phyloP scores from a whole-genome alignment of 2,329 filamentous ascomycete species.

The Emergomyces pasteurianus region DNA sequence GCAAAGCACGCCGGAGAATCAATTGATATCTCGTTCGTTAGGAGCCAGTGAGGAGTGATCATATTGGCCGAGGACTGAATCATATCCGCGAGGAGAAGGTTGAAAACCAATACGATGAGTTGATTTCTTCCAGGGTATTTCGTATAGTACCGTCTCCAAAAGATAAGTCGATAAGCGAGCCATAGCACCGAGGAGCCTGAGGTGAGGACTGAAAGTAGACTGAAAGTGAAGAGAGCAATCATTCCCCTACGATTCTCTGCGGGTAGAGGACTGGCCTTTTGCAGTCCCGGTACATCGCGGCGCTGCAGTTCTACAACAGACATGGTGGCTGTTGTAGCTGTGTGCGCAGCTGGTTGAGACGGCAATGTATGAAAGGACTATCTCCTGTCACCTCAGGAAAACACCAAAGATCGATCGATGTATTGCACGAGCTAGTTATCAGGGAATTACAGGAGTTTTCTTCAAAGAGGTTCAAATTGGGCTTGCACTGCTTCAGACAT shows the following conservation, averaged over 20 bases:
- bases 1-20: constrained; percentile 36
- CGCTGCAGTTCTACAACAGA: background rate
- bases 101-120: constrained; percentile 42
- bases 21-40: constrained; percentile 32
- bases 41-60: constrained; percentile 38
- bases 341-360: background rate
- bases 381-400: background rate
- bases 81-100: constrained; percentile 40
- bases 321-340: background rate
- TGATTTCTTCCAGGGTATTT: constrained; percentile 42
- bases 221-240: constrained; percentile 34
- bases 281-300: background rate
- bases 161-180: constrained; percentile 39
- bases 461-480: background rate
- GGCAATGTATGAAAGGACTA: background rate
- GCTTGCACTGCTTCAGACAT: background rate
- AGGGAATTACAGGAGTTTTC: background rate
- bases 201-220: constrained; percentile 35
- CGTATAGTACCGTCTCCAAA: constrained; percentile 37
- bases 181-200: constrained; percentile 33
- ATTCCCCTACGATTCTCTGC: constrained; percentile 21
- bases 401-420: background rate
- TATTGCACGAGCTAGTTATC: background rate
- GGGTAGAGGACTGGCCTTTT: background rate
- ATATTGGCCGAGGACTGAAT: constrained; percentile 39